Conservation (phyloP, 129 eudicot genomes). For the Deinandra increscens region DNA sequence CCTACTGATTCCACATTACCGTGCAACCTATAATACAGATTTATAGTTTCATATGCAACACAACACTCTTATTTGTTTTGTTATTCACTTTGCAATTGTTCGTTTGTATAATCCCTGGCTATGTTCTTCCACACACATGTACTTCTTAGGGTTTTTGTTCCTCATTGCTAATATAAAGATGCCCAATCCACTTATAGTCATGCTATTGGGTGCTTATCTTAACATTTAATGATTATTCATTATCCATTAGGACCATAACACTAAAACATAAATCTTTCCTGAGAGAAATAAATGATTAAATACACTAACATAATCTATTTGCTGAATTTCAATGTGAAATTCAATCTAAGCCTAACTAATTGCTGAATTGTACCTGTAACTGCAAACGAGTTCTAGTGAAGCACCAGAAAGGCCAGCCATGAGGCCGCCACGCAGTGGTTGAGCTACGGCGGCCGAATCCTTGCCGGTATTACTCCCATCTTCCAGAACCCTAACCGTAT, state of each 20-base stretch:
- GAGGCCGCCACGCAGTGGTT: slow-evolving; percentile 79
- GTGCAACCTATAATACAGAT: slow-evolving; percentile 62
- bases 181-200: not conserved
- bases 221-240: not conserved
- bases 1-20: slow-evolving; percentile 90
- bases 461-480: slow-evolving; percentile 28
- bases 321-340: slow-evolving; percentile 3
- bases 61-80: not conserved
- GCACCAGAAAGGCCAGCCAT: slow-evolving; percentile 81
- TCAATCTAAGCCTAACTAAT: not conserved
- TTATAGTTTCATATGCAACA: slow-evolving; percentile 12
- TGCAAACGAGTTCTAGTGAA: slow-evolving; percentile 78
- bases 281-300: not conserved
- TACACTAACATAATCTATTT: not conserved
- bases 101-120: not conserved
- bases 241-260: not conserved
- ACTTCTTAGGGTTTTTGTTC: not conserved
- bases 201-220: not conserved
- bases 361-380: too few relatives aligned
- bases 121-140: not conserved
- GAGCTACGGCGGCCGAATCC: slow-evolving; percentile 30
- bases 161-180: not conserved
- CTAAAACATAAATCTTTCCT: not conserved
- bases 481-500: slow-evolving; percentile 58
- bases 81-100: slow-evolving; percentile 2